phyloP scores from a whole-genome alignment of 805 yeast species.

The Candida sithepensis region DNA sequence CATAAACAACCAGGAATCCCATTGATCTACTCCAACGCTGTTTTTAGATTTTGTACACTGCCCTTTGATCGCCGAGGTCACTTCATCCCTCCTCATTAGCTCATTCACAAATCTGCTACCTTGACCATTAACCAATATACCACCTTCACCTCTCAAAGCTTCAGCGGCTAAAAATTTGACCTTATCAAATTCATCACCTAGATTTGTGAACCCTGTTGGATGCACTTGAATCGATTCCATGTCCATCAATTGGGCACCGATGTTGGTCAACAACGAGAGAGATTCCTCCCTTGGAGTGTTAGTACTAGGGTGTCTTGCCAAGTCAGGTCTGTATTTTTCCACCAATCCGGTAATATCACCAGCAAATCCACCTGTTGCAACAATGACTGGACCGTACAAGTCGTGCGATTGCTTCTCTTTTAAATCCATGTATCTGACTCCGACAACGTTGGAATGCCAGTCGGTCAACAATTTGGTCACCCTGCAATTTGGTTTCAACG shows the following conservation, averaged over 20 bases:
- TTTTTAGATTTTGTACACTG: constrained; percentile 16
- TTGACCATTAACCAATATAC: constrained; percentile 46
- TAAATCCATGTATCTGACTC: constrained; percentile 32
- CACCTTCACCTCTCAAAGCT: constrained; percentile 65
- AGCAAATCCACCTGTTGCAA: constrained; percentile 67
- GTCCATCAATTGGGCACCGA: constrained; percentile 55
- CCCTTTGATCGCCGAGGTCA: constrained; percentile 53
- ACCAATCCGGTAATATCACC: constrained; percentile 54
- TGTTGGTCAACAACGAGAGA: constrained; percentile 47
- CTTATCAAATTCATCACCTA: constrained; percentile 36
- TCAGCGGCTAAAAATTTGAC: constrained; percentile 59
- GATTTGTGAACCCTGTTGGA: constrained; percentile 58
- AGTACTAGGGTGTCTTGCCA: constrained; percentile 53
- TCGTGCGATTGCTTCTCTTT: constrained; percentile 17
- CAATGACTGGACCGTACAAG: constrained; percentile 53
- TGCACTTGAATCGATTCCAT: constrained; percentile 66
- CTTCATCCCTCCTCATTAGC: constrained; percentile 57
- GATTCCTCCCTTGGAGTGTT: constrained; percentile 65
- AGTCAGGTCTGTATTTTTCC: constrained; percentile 55
- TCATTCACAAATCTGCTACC: constrained; percentile 56
- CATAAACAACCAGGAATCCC: constrained; percentile 45
- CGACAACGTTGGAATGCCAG: constrained; percentile 13
- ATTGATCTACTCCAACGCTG: constrained; percentile 27
- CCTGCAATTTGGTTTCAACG: constrained; percentile 30
- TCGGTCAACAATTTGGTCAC: constrained; percentile 39